These are phyloP conservation scores for Forsythia suspensa DNA, from an alignment of 257 asterid genomes.

Conservation along the genomic window DNA sequence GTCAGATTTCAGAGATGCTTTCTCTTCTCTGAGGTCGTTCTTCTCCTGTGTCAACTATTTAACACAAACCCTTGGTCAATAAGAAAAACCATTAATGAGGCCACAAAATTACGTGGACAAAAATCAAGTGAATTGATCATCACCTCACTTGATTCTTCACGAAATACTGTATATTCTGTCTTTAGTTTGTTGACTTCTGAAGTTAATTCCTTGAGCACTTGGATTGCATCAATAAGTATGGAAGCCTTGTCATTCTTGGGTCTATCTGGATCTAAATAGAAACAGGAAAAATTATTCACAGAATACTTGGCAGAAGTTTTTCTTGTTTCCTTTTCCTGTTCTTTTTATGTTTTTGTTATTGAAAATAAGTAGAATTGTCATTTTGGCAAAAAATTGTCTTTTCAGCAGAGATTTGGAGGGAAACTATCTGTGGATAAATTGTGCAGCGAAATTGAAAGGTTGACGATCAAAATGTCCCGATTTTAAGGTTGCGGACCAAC, in stretches of 20 bases:
- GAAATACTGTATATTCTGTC: constrained; percentile 23
- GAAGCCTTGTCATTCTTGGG: constrained; percentile 24
- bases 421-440: not conserved
- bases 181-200: constrained; percentile 24
- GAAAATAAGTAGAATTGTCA: not conserved
- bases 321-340: too few relatives aligned
- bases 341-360: not conserved
- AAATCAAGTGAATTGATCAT: not conserved
- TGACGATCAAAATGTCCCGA: not conserved
- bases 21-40: constrained; percentile 33
- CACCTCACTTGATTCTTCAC: constrained; percentile 34
- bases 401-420: not conserved
- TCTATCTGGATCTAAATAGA: constrained; percentile 8
- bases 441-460: not conserved
- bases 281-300: not conserved
- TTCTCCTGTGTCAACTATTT: constrained; percentile 34
- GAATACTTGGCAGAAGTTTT: not conserved
- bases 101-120: not conserved
- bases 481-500: not conserved
- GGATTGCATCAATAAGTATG: constrained; percentile 28
- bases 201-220: constrained; percentile 29
- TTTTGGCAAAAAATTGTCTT: not conserved
- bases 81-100: not conserved
- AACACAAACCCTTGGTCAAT: not conserved
- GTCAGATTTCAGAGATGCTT: constrained; percentile 25